Evolutionary conservation across 2,329 filamentous ascomycete species (phyloP).

Genomic region (Corinectria fuckeliana): DNA sequence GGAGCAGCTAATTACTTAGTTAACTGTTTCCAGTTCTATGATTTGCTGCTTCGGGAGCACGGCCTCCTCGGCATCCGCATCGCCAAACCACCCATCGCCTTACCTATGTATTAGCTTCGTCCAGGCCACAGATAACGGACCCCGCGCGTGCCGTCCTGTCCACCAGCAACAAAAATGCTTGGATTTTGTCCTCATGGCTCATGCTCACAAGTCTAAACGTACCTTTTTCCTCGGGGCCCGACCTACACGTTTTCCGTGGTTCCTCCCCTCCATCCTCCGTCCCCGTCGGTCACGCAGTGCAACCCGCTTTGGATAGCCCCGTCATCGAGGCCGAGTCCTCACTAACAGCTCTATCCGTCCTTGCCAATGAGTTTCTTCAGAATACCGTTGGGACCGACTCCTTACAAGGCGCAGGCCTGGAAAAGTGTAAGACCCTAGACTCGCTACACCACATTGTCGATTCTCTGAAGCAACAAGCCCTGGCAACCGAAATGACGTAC

Average conservation of each 20-base stretch:
- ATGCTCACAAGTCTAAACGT: neutral
- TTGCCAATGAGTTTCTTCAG: slow-evolving; percentile 53
- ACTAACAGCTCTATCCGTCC: slow-evolving; percentile 53
- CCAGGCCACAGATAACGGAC: slow-evolving; percentile 14
- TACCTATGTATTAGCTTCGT: neutral
- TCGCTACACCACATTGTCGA: slow-evolving; percentile 41
- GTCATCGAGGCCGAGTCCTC: slow-evolving; percentile 54
- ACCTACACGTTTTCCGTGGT: slow-evolving; percentile 10
- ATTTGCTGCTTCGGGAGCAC: slow-evolving; percentile 29
- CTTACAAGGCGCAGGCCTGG: slow-evolving; percentile 37
- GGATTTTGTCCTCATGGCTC: neutral
- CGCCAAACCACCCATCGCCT: neutral
- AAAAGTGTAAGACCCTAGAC: slow-evolving; percentile 45
- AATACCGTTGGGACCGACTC: slow-evolving; percentile 44
- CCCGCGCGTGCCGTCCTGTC: slow-evolving; percentile 34
- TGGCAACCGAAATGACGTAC: slow-evolving; percentile 33
- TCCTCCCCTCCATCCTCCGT: slow-evolving; percentile 10
- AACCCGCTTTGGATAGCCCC: slow-evolving; percentile 35
- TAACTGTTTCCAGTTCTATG: neutral
- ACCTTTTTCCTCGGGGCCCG: slow-evolving; percentile 26
- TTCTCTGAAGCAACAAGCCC: slow-evolving; percentile 35
- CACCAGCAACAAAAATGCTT: neutral
- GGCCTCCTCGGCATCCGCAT: slow-evolving; percentile 23
- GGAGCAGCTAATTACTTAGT: too few relatives aligned
- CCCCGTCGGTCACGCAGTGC: slow-evolving; percentile 25